Percentiles rank a stretch among this genome's conserved stretches.
Evolutionary conservation across 192 early-diverging fungal genomes (phyloP).

Genomic region (Linnemannia exigua): DNA sequence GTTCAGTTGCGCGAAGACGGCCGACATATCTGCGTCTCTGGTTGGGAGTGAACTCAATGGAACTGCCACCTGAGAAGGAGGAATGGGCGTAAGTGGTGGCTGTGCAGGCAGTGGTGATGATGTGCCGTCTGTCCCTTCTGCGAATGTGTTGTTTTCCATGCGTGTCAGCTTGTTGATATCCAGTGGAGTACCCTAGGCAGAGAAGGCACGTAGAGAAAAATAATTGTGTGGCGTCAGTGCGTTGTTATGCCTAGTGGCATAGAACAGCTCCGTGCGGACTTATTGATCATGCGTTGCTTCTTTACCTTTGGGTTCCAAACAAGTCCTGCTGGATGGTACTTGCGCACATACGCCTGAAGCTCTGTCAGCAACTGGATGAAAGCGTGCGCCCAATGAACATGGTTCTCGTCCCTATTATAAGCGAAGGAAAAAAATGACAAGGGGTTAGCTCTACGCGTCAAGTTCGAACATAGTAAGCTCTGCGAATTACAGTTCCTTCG

Average conservation of each 20-base stretch:
- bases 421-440: not conserved
- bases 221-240: too few relatives aligned
- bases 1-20: constrained; percentile 92
- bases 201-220: constrained; percentile 1
- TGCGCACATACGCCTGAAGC: constrained; percentile 89
- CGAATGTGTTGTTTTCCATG: constrained; percentile 50
- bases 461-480: not conserved
- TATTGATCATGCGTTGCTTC: too few relatives aligned
- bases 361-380: constrained; percentile 79
- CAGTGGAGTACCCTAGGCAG: constrained; percentile 28
- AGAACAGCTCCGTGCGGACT: too few relatives aligned
- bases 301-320: constrained; percentile 88
- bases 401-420: constrained; percentile 72
- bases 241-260: too few relatives aligned
- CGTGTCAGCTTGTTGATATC: constrained; percentile 41
- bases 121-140: constrained; percentile 63
- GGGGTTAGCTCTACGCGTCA: not conserved
- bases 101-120: constrained; percentile 73
- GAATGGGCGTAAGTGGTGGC: constrained; percentile 2
- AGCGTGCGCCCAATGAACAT: constrained; percentile 88
- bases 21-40: constrained; percentile 60
- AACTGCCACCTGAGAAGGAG: constrained; percentile 10
- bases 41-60: constrained; percentile 8
- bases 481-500: not conserved
- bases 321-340: constrained; percentile 89